These are phyloP conservation scores for Lasiodiplodia theobromae DNA, from an alignment of 2,329 filamentous ascomycete genomes.

Conservation along the genomic window DNA sequence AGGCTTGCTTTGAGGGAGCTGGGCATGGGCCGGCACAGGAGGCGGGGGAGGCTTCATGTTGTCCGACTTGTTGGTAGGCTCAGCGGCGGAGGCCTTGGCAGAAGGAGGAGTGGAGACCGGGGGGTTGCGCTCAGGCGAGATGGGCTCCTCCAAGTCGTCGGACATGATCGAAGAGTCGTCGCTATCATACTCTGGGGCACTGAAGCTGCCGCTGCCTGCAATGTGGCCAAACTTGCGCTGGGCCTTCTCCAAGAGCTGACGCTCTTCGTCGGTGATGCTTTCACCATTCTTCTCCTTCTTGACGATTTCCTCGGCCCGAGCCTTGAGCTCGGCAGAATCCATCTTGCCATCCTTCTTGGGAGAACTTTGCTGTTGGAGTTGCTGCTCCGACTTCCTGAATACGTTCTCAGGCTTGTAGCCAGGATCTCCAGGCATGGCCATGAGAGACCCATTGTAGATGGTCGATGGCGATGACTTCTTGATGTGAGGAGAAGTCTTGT, in stretches of 20 bases:
- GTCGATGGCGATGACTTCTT: constrained; percentile 5
- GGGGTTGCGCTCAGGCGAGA: neutral
- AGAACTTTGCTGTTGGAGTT: neutral
- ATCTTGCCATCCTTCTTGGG: constrained; percentile 3
- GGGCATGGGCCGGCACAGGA: constrained; percentile 44
- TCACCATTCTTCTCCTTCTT: constrained; percentile 2
- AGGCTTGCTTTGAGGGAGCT: constrained; percentile 34
- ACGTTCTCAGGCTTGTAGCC: constrained; percentile 28
- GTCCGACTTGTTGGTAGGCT: constrained; percentile 38
- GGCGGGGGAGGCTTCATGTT: constrained; percentile 43
- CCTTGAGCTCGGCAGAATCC: constrained; percentile 2
- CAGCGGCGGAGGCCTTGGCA: neutral
- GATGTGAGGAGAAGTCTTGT: neutral
- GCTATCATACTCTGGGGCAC: constrained; percentile 37
- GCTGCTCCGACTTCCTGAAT: constrained; percentile 21
- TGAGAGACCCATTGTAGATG: constrained; percentile 12
- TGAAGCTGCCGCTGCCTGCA: constrained; percentile 34
- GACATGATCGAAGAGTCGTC: constrained; percentile 32
- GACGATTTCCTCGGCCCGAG: constrained; percentile 14
- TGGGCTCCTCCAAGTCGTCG: constrained; percentile 6
- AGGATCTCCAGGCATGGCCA: constrained; percentile 23
- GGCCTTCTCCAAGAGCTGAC: constrained; percentile 19
- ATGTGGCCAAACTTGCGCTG: constrained; percentile 31
- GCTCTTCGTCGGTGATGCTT: constrained; percentile 1
- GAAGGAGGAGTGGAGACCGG: neutral